These are phyloP conservation scores for Cladosporium halotolerans DNA, from an alignment of 2,329 filamentous ascomycete species.

Conservation along the genomic window DNA sequence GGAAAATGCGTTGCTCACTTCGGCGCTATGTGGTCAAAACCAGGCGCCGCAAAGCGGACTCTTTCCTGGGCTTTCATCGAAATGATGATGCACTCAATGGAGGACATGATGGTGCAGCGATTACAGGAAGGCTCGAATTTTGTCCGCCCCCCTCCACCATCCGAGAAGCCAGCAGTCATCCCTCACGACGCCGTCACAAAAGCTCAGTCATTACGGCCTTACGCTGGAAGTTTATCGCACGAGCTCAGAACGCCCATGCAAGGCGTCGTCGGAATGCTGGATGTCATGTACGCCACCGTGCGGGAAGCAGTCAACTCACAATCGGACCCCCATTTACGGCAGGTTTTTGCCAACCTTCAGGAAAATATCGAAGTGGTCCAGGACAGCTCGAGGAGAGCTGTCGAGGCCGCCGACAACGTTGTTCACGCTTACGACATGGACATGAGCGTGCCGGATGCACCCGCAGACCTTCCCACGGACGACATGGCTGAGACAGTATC, in stretches of 20 bases:
- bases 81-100: constrained; percentile 61
- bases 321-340: constrained; percentile 43
- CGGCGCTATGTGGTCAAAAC: constrained; percentile 63
- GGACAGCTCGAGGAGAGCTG: constrained; percentile 64
- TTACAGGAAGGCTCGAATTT: constrained; percentile 50
- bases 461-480: constrained; percentile 26
- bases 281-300: constrained; percentile 69
- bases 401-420: constrained; percentile 69
- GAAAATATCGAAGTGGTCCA: constrained; percentile 67
- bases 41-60: constrained; percentile 50
- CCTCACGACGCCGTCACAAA: constrained; percentile 52
- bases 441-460: constrained; percentile 63
- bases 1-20: constrained; percentile 64
- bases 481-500: constrained; percentile 23
- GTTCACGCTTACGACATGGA: constrained; percentile 70
- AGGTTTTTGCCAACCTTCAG: constrained; percentile 57
- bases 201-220: constrained; percentile 62
- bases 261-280: constrained; percentile 68
- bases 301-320: constrained; percentile 57
- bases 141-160: constrained; percentile 25
- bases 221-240: constrained; percentile 65
- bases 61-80: constrained; percentile 63
- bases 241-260: constrained; percentile 70
- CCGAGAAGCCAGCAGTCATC: constrained; percentile 36
- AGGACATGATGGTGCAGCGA: constrained; percentile 58